Percentiles rank a stretch among this genome's conserved stretches.
Conservation (phyloP, 2,329 filamentous ascomycete species). For the Leptographium flavum region DNA sequence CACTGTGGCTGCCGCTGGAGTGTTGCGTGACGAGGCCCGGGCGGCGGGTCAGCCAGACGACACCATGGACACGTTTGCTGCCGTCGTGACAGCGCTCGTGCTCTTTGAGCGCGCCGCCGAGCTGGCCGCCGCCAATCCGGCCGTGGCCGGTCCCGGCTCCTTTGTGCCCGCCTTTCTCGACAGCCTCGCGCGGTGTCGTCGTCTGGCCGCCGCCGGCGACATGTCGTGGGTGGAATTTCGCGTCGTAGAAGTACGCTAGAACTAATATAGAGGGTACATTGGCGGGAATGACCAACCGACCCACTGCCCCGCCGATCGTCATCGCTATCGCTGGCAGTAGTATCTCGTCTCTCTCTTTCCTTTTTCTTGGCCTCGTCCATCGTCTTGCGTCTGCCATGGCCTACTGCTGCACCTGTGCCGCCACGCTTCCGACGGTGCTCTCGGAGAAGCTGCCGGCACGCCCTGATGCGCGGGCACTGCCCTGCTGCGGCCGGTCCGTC, state of each 20-base stretch:
- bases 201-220: slow-evolving; percentile 6
- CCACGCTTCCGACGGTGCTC: slow-evolving; percentile 32
- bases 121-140: slow-evolving; percentile 43
- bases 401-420: slow-evolving; percentile 56
- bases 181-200: slow-evolving; percentile 34
- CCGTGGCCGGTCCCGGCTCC: slow-evolving; percentile 67
- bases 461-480: slow-evolving; percentile 42
- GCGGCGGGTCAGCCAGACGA: not conserved
- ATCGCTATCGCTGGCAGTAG: too few species aligned
- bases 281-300: too few species aligned
- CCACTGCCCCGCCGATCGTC: too few species aligned
- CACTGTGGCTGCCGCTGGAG: slow-evolving; percentile 47
- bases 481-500: slow-evolving; percentile 57
- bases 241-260: too few species aligned
- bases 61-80: slow-evolving; percentile 47
- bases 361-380: too few species aligned
- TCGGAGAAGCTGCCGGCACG: slow-evolving; percentile 8
- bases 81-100: slow-evolving; percentile 57
- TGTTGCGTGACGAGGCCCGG: slow-evolving; percentile 7
- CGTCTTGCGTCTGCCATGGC: not conserved
- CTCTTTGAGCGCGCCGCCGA: slow-evolving; percentile 67
- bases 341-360: too few species aligned
- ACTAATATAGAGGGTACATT: too few species aligned
- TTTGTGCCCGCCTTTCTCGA: slow-evolving; percentile 82
- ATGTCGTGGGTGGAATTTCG: slow-evolving; percentile 11